Base-by-base conservation (phyloP, 148 eudicot genomes). In the Persicaria tinctoria region DNA sequence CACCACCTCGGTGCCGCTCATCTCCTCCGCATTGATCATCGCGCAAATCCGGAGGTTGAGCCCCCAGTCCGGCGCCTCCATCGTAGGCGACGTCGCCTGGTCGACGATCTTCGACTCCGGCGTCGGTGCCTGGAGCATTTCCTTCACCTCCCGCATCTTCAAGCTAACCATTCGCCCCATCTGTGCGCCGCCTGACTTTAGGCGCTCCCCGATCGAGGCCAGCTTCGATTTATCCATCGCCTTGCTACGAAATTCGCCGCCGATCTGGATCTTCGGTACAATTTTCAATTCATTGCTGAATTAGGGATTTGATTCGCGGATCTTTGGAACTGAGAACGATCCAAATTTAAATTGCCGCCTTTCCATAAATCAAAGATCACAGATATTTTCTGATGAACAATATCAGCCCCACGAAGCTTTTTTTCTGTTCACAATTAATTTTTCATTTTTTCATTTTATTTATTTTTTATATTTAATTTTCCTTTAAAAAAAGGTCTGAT, bases 51-150 rank as follows among this genome's bases (percentile, higher is more conserved):
- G 86, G 6, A 94, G 71, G 66, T 94, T 91, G 7, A 88, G 68
- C 2, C 97, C 96, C 98, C 98, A 94, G 44, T 94, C 91, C 0
- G 98, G 92, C 51, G 89, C 85, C 17, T 82, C 85, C 48, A 94
- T 54, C 10, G 82, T 62, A 14, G 87, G 84, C 13, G 81, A 73
- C 0, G 98, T 90, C 13, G 98, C 93, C 57, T 91, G 93, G 45
- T 94, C 98, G 73, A 94, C 98, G 76, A 89, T 78, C 32, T 85
- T 89, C 27, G 96, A 92, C 60, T 94, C 96, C 0, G 91, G 89
- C 0, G 98, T 91, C 0, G 98, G 97, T 0, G 90, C 5, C 68
- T 84, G 87, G 3, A 94, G 84, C 13, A 91, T 75, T 17, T 82
- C 85, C 66, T 84, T 84, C 81, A 84, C 78, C 18, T 87, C 87